phyloP scores from a whole-genome alignment of 441 rosid species.

The Jatropha podagrica region DNA sequence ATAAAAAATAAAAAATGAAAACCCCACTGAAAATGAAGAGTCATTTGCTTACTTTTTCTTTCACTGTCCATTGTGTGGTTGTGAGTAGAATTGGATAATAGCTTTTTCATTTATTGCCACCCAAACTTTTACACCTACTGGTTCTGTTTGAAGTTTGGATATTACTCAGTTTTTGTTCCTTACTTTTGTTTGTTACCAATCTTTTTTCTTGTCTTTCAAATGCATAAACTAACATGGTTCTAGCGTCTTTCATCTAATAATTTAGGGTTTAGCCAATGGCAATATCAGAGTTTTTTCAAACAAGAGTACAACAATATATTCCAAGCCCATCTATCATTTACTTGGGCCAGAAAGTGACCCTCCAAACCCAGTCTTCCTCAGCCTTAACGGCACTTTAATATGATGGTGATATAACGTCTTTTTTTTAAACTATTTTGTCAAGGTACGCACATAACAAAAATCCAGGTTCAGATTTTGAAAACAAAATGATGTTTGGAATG shows the following conservation, averaged over 20 bases:
- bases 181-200: background rate
- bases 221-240: too few relatives aligned
- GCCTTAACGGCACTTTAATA: conserved; percentile 2
- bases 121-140: background rate
- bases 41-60: conserved; percentile 7
- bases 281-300: too few relatives aligned
- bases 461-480: conserved; percentile 20
- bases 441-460: conserved; percentile 18
- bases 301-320: background rate
- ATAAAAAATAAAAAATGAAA: background rate
- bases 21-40: background rate
- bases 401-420: conserved; percentile 5
- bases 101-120: conserved; percentile 21
- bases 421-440: background rate
- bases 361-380: background rate
- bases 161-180: background rate
- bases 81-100: background rate
- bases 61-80: conserved; percentile 2
- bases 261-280: too few relatives aligned
- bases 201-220: background rate
- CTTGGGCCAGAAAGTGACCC: background rate
- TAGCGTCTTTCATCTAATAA: too few relatives aligned
- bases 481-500: background rate
- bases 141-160: background rate
- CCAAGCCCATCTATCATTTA: background rate